phyloP scores from a whole-genome alignment of 2,329 filamentous ascomycete species.

The Sporothrix phasma region DNA sequence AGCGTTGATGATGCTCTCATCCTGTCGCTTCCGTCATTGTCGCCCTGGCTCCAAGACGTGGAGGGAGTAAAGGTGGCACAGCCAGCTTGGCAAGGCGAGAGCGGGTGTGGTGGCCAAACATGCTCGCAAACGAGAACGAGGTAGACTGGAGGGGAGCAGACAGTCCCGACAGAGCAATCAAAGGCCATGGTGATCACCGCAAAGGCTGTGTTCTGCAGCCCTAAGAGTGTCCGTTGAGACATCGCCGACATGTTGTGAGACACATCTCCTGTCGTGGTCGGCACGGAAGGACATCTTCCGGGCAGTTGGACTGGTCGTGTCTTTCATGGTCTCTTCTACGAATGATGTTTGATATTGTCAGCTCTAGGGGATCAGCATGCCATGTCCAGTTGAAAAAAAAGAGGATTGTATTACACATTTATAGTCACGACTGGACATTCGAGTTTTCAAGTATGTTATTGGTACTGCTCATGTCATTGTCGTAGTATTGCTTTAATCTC shows the following conservation, averaged over 20 bases:
- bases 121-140: background rate
- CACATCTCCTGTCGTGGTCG: background rate
- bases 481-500: too few species aligned
- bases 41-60: background rate
- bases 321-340: too few species aligned
- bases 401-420: too few species aligned
- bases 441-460: too few species aligned
- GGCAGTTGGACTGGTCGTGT: too few species aligned
- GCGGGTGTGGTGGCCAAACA: background rate
- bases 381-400: too few species aligned
- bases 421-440: too few species aligned
- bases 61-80: background rate
- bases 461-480: too few species aligned
- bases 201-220: conserved; percentile 3
- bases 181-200: background rate
- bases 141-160: background rate
- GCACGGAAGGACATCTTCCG: background rate
- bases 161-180: background rate
- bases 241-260: background rate
- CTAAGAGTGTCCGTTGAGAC: background rate
- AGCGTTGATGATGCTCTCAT: background rate
- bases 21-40: background rate
- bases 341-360: too few species aligned
- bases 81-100: background rate
- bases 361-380: too few species aligned